A percentile compares a stretch with the other conserved stretches of the same genome.
Evolutionary conservation across 2,329 filamentous ascomycete species (phyloP).

Genomic region (Talaromyces albobiverticillius): DNA sequence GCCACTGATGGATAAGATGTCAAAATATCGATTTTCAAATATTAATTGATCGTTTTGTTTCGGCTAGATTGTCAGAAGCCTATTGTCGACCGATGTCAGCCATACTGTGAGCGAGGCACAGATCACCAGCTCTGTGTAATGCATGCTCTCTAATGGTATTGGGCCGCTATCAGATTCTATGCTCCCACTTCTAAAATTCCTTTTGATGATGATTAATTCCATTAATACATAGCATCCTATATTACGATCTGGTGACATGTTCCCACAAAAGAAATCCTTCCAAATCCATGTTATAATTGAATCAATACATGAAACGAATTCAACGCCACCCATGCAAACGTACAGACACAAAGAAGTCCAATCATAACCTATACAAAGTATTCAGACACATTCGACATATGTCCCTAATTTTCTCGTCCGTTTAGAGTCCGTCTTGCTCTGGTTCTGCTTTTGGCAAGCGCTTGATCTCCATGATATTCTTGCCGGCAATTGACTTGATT

Average conservation of each 20-base stretch:
- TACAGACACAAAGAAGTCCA: background rate
- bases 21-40: background rate
- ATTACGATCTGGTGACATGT: background rate
- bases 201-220: background rate
- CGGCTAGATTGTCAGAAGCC: too few species aligned
- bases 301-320: background rate
- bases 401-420: background rate
- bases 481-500: slow-evolving; percentile 70
- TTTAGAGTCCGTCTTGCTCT: background rate
- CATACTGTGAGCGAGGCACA: background rate
- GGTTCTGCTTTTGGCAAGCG: slow-evolving; percentile 4
- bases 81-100: too few species aligned
- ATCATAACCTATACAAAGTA: background rate
- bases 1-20: background rate
- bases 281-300: background rate
- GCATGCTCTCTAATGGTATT: too few species aligned
- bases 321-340: slow-evolving; percentile 12
- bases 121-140: too few species aligned
- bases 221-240: background rate
- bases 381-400: background rate
- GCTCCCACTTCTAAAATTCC: background rate
- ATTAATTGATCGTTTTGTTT: too few species aligned
- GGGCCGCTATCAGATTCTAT: too few species aligned
- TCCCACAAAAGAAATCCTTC: background rate
- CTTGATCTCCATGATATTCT: slow-evolving; percentile 51